A percentile compares a stretch with the other conserved stretches of the same genome.
phyloP scores from a whole-genome alignment of 106 monocot genomes.

The Acanthochlamys bracteata region DNA sequence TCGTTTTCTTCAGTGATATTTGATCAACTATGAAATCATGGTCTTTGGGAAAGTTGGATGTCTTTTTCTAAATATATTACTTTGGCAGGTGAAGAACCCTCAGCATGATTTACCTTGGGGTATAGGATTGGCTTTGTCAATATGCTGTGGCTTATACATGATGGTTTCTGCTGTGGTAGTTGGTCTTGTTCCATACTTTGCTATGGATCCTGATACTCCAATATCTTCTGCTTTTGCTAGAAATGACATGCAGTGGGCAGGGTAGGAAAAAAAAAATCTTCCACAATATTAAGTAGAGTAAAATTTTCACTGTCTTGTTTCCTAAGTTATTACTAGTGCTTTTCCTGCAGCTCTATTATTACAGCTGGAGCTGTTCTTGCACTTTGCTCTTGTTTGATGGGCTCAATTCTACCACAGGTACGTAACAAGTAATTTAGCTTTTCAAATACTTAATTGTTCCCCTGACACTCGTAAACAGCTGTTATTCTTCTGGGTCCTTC shows the following conservation, averaged over 20 bases:
- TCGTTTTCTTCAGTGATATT: no score
- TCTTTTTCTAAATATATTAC: no score
- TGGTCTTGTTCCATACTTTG: constrained; percentile 91
- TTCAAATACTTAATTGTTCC: no score
- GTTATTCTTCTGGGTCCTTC: no score
- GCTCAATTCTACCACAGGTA: constrained; percentile 98
- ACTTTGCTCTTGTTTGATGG: constrained; percentile 92
- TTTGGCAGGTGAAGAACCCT: constrained; percentile 91
- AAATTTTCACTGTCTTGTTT: no score
- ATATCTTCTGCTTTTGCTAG: constrained; percentile 89
- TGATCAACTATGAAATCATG: no score
- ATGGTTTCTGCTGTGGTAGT: constrained; percentile 83
- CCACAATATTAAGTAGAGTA: no score
- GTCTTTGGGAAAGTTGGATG: no score
- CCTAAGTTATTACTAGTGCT: no score
- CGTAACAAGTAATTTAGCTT: neutral
- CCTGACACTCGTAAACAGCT: no score
- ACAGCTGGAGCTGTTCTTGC: constrained; percentile 84
- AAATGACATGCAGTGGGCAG: constrained; percentile 90
- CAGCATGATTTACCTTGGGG: constrained; percentile 89
- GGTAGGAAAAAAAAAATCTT: no score
- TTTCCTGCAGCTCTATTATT: constrained; percentile 56
- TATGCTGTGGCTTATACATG: constrained; percentile 89
- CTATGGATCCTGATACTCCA: constrained; percentile 94
- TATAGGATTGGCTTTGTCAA: constrained; percentile 57